These are phyloP conservation scores for Rosa lucieae DNA, from an alignment of 306 rosid species.

Conservation along the genomic window DNA sequence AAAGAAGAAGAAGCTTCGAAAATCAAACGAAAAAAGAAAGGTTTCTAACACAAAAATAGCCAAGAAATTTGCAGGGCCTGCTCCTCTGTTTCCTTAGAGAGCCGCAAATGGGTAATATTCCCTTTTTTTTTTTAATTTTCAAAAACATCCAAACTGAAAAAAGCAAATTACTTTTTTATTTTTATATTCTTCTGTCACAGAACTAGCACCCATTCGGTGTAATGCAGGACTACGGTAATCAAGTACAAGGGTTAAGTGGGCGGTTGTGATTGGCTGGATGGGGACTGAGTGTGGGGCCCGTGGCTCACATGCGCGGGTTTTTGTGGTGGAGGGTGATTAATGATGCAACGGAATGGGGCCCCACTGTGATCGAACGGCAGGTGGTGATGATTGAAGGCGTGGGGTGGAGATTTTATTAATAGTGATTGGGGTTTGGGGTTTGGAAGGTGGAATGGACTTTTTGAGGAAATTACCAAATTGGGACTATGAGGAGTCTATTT, in stretches of 20 bases:
- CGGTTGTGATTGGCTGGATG: background rate
- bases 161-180: background rate
- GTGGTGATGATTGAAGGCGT: background rate
- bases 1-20: constrained; percentile 38
- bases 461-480: background rate
- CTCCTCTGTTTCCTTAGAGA: constrained; percentile 42
- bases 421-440: background rate
- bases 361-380: background rate
- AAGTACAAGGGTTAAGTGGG: background rate
- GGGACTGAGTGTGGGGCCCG: background rate
- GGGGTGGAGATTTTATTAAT: background rate
- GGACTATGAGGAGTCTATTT: background rate
- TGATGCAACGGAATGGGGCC: background rate
- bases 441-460: background rate
- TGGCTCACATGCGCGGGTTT: background rate
- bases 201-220: background rate
- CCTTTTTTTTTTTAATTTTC: background rate
- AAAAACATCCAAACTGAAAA: background rate
- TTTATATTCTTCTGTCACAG: background rate
- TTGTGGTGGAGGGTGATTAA: background rate
- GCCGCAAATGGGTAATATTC: constrained; percentile 36
- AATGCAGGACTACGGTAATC: background rate
- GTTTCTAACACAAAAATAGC: constrained; percentile 20
- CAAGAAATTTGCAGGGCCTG: constrained; percentile 31
- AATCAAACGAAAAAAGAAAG: background rate